Evolutionary conservation across 495 filamentous ascomycete genomes (phyloP).

Genomic region (Pseudevernia furfuracea): DNA sequence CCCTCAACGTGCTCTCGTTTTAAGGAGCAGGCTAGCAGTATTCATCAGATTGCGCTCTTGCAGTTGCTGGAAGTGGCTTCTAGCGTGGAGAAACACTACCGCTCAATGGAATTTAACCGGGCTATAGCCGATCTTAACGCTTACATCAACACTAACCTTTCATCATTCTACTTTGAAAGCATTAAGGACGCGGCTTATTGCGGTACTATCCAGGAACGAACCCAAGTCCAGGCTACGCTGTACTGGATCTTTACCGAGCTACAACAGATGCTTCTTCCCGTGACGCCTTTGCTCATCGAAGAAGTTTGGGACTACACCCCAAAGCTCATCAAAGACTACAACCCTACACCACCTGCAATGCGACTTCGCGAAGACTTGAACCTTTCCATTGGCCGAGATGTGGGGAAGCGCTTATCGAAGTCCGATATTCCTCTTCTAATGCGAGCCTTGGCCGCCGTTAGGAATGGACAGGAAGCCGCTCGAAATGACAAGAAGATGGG

Average conservation of each 20-base stretch:
- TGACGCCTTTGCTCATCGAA: constrained; percentile 77
- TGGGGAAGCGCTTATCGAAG: constrained; percentile 32
- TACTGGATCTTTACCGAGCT: constrained; percentile 62
- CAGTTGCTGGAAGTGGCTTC: constrained; percentile 58
- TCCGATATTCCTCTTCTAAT: constrained; percentile 52
- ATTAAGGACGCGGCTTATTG: constrained; percentile 80
- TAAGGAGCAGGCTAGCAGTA: constrained; percentile 36
- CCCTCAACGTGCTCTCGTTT: constrained; percentile 21
- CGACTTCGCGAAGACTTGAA: constrained; percentile 29
- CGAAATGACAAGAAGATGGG: constrained; percentile 19
- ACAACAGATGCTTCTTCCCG: constrained; percentile 66
- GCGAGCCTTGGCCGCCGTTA: constrained; percentile 53
- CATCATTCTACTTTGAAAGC: constrained; percentile 86
- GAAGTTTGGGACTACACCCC: constrained; percentile 80
- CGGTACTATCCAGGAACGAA: constrained; percentile 44
- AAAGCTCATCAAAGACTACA: constrained; percentile 47
- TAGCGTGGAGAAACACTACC: constrained; percentile 53
- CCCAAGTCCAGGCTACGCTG: constrained; percentile 57
- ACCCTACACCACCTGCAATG: constrained; percentile 38
- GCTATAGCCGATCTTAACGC: constrained; percentile 61
- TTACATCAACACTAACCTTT: constrained; percentile 76
- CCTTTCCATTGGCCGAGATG: constrained; percentile 30
- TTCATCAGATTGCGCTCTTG: constrained; percentile 55
- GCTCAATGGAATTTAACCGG: constrained; percentile 75
- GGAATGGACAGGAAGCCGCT: constrained; percentile 61